phyloP scores from a whole-genome alignment of 2,329 filamentous ascomycete genomes.

The Alternaria brassicicola region DNA sequence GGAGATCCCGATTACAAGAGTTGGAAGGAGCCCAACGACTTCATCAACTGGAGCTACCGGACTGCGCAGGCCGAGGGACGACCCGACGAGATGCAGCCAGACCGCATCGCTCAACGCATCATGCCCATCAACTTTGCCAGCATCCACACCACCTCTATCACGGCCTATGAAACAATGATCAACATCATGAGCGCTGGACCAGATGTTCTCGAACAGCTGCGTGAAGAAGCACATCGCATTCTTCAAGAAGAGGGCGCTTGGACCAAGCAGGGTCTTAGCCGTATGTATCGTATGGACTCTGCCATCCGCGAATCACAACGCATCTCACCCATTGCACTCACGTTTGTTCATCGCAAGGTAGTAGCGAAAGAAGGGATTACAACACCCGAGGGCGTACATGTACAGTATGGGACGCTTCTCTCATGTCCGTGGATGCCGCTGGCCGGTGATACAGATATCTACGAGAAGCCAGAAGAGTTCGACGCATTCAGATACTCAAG shows the following conservation, averaged over 20 bases:
- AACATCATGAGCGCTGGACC: slow-evolving; percentile 27
- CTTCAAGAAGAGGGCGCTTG: slow-evolving; percentile 50
- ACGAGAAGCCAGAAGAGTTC: slow-evolving; percentile 22
- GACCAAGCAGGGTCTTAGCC: slow-evolving; percentile 55
- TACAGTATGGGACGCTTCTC: slow-evolving; percentile 24
- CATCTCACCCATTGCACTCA: slow-evolving; percentile 55
- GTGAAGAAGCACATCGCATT: slow-evolving; percentile 52
- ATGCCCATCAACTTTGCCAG: slow-evolving; percentile 65
- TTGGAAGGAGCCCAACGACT: slow-evolving; percentile 60
- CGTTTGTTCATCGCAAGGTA: slow-evolving; percentile 57
- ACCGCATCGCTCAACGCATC: slow-evolving; percentile 58
- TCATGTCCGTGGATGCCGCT: slow-evolving; percentile 27
- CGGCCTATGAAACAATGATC: slow-evolving; percentile 52
- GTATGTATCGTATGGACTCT: slow-evolving; percentile 57
- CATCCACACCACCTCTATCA: slow-evolving; percentile 64
- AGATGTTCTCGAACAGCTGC: slow-evolving; percentile 39
- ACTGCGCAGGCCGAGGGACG: slow-evolving; percentile 56
- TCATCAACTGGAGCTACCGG: slow-evolving; percentile 63
- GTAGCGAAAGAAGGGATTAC: slow-evolving; percentile 75
- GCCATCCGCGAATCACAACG: slow-evolving; percentile 62
- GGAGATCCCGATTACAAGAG: slow-evolving; percentile 50
- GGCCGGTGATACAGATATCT: slow-evolving; percentile 24
- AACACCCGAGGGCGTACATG: slow-evolving; percentile 68
- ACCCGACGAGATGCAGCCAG: slow-evolving; percentile 54
- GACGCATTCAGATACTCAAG: slow-evolving; percentile 37